These are phyloP conservation scores for Xylaria bambusicola DNA, from an alignment of 495 filamentous ascomycete species.

Conservation along the genomic window DNA sequence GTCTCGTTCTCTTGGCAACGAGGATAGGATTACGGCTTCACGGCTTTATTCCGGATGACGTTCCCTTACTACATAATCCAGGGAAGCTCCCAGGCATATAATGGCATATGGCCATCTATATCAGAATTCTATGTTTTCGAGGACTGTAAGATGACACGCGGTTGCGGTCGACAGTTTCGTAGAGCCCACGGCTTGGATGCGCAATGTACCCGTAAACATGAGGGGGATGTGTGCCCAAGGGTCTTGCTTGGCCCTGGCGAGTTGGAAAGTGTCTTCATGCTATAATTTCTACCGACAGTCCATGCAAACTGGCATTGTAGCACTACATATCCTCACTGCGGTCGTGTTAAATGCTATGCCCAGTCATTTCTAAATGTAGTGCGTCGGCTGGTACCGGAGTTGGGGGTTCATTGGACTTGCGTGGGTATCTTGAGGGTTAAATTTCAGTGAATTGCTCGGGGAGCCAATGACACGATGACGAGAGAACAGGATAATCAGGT, in stretches of 20 bases:
- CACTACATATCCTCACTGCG: conserved; percentile 16
- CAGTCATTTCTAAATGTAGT: conserved; percentile 19
- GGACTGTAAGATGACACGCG: neutral
- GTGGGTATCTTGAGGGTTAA: conserved; percentile 8
- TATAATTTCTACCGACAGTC: conserved; percentile 8
- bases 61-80: neutral
- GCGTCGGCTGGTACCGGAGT: conserved; percentile 19
- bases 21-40: conserved; percentile 1
- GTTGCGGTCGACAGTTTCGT: conserved; percentile 1
- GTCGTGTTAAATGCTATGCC: conserved; percentile 20
- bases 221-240: conserved; percentile 4
- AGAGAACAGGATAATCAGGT: neutral
- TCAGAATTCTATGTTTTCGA: neutral
- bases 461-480: conserved; percentile 9
- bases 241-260: conserved; percentile 7
- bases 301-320: conserved; percentile 20
- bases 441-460: neutral
- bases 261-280: conserved; percentile 1
- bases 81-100: conserved; percentile 2
- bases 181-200: neutral
- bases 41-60: conserved; percentile 15
- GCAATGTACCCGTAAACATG: neutral
- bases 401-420: conserved; percentile 17
- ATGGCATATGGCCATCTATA: neutral
- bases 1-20: conserved; percentile 17